Base-by-base conservation (phyloP, 1,284 basidiomycete genomes). In the Apiotrichum laibachii region DNA sequence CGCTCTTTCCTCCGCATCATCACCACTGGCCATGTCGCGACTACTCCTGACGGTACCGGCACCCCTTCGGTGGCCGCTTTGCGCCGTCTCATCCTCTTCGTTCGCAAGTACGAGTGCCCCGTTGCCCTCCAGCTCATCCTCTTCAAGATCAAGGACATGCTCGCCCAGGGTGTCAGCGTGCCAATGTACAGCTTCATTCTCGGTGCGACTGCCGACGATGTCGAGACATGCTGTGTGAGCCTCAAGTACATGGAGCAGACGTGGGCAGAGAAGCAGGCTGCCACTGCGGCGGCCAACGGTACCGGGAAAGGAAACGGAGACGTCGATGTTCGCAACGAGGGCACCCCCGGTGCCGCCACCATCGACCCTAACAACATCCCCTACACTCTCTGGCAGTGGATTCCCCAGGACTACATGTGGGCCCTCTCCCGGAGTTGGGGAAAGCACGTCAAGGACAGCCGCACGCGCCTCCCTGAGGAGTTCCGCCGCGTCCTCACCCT, bases 321-420 rank as follows among this genome's bases (percentile, higher is more conserved):
- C 31, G 11, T 19, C 19, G 54, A 60, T n/a, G 59, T 49, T 16
- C 56, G 56, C 11, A 49, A 50, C 39, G 56, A 58, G 40, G 56
- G 56, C n/a, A 58, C 56, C 19, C 59, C 59, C 9, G 59, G 59
- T 18, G 53, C 50, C 1, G 5, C 45, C 16, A 58, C 56, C 21
- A 50, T 60, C 26, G 59, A 60, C 26, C 59, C 55, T 16, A 56
- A 52, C 51, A 56, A 60, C 37, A 43, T 62, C n/a, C 60, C 60
- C 6, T 55, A 52, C 22, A 54, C 60, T 33, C 53, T 58, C 16
- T 62, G 60, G 60, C 50, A 55, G 40, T 55, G 56, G 54, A 55
- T 62, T 18, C 61, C 61, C 18, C n/a, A 18, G 16, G 61, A 59
- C 26, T 62, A 62, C 51, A 56, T 59, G 61, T 53, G 57, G 54